Evolutionary conservation across 768 basidiomycete genomes (phyloP).

Genomic region (Suillus subaureus): DNA sequence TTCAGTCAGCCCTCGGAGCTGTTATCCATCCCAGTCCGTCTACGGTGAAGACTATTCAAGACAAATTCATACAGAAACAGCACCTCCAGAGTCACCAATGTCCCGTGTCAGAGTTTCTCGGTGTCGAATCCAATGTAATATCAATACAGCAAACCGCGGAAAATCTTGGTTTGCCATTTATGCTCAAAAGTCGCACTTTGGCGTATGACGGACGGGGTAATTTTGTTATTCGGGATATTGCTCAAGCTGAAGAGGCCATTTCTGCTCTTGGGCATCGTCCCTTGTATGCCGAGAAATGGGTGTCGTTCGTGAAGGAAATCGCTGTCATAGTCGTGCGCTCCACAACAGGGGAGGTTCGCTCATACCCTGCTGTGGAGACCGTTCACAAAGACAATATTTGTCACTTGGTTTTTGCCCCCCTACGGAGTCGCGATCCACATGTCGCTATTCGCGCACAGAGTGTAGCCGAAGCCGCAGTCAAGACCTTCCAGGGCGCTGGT

Average conservation of each 20-base stretch:
- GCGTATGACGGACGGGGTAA: slow-evolving; percentile 98
- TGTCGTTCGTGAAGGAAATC: slow-evolving; percentile 85
- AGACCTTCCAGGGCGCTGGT: slow-evolving; percentile 82
- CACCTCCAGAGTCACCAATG: slow-evolving; percentile 53
- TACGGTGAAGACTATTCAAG: slow-evolving; percentile 86
- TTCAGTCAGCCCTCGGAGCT: slow-evolving; percentile 33
- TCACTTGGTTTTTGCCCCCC: slow-evolving; percentile 88
- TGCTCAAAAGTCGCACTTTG: slow-evolving; percentile 94
- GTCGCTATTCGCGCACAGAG: slow-evolving; percentile 61
- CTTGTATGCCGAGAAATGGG: slow-evolving; percentile 94
- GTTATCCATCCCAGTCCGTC: slow-evolving; percentile 74
- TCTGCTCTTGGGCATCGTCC: slow-evolving; percentile 62
- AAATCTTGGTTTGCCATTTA: slow-evolving; percentile 79
- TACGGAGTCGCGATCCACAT: slow-evolving; percentile 60
- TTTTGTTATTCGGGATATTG: slow-evolving; percentile 63
- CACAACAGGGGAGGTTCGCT: slow-evolving; percentile 66
- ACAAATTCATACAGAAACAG: slow-evolving; percentile 67
- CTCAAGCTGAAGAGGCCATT: slow-evolving; percentile 54
- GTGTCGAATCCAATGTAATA: slow-evolving; percentile 55
- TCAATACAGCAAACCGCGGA: slow-evolving; percentile 55
- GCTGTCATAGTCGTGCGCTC: slow-evolving; percentile 97
- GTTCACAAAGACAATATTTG: slow-evolving; percentile 93
- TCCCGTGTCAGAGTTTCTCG: slow-evolving; percentile 60
- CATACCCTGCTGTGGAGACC: slow-evolving; percentile 94
- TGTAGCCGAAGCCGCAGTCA: slow-evolving; percentile 82